Base-by-base conservation (phyloP, 768 basidiomycete species). In the Pulveroboletus sp. region DNA sequence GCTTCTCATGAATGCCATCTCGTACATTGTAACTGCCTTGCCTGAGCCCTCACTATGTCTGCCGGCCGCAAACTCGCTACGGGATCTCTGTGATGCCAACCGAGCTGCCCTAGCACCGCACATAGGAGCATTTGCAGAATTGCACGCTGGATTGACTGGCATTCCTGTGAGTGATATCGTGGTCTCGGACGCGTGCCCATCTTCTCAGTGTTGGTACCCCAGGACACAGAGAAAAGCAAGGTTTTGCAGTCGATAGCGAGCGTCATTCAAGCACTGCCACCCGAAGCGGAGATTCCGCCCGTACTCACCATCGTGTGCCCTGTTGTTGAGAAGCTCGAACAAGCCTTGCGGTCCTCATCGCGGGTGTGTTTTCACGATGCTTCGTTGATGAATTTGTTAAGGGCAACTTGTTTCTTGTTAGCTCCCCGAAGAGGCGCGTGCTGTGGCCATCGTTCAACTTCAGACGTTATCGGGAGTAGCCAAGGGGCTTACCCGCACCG, bases 231-330 rank as follows among this genome's bases (percentile, higher is more conserved):
- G 67, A 89, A 88, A 69, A 80, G 82, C 57, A 96, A 94, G 68
- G 89, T 96, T 1, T 72, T 96, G 39, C 89, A 96, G 63, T 90
- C 88, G 0, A 94, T 97, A 45, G 83, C 91, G 2, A 95, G 93
- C 55, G 91, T 97, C 4, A 88, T 96, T 30, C 90, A 96, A 60
- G 94, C 93, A 0, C 68, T 97, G 43, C 85, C 89, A 0, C 83
- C 90, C 0, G 72, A 73, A 37, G 86, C 92, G 38, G 88, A 81
- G 49, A 84, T 95, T 26, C 76, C 81, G 0, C 88, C 92, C 0
- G 76, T 94, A 0, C 63, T 89, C 79, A 84, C 82, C 0, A 88
- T 95, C 49, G 77, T 91, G 6, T 75, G 72, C 46, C 92, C 92
- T 0, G 82, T 94, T 4, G 70, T 91, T 1, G 75, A 81, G 41